phyloP scores from a whole-genome alignment of 2,329 filamentous ascomycete genomes.

The Emergomyces orientalis region DNA sequence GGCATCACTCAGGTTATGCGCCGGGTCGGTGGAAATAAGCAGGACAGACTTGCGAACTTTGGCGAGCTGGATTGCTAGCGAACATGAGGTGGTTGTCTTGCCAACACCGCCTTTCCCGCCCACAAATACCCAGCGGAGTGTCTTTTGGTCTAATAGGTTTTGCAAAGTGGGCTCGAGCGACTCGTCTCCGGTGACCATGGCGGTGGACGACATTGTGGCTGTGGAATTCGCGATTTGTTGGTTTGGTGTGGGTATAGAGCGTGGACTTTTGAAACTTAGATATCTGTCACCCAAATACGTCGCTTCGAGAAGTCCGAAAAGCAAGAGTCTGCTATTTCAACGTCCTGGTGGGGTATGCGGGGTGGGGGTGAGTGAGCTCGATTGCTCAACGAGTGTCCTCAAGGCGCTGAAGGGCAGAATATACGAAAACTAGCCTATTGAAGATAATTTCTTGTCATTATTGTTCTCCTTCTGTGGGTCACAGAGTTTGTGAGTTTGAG shows the following conservation, averaged over 20 bases:
- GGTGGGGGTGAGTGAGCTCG: background rate
- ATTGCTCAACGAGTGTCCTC: background rate
- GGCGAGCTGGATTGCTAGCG: conserved; percentile 93
- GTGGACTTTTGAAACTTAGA: background rate
- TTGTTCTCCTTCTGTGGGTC: background rate
- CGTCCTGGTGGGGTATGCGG: background rate
- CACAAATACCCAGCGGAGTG: conserved; percentile 97
- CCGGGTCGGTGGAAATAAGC: conserved; percentile 95
- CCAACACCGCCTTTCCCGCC: conserved; percentile 97
- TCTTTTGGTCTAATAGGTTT: conserved; percentile 88
- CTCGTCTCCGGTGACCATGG: conserved; percentile 49
- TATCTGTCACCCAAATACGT: background rate
- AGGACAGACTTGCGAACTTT: conserved; percentile 90
- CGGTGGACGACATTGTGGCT: conserved; percentile 35
- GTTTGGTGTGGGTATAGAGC: background rate
- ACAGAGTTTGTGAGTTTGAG: background rate
- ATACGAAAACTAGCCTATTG: background rate
- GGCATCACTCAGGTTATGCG: conserved; percentile 94
- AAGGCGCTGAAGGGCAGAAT: background rate
- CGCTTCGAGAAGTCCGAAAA: background rate
- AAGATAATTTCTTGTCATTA: background rate
- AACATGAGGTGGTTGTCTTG: conserved; percentile 99
- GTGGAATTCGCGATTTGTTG: conserved; percentile 4
- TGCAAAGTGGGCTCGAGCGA: conserved; percentile 86
- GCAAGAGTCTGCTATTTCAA: background rate